phyloP scores from a whole-genome alignment of 1,284 basidiomycete species.

The Puccinia novopanici region DNA sequence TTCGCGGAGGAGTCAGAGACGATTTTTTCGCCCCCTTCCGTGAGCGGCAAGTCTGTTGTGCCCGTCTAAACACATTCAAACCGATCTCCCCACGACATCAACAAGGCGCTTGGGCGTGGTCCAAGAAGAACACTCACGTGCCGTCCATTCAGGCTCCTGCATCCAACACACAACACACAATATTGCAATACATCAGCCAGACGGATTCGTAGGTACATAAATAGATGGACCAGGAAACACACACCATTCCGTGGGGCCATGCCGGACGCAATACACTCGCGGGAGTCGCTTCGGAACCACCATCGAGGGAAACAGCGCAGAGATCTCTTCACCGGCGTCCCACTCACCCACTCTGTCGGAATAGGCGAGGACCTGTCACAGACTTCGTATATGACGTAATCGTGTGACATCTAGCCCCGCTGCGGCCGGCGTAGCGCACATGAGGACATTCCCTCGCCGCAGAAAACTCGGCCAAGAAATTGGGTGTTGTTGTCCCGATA shows the following conservation, averaged over 20 bases:
- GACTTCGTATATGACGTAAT: background rate
- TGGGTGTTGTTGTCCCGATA: too few species aligned
- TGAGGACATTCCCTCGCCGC: too few species aligned
- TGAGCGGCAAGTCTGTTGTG: conserved; percentile 80
- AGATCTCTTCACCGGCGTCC: too few species aligned
- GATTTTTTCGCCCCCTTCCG: conserved; percentile 73
- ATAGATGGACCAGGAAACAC: background rate
- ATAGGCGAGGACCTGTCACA: background rate
- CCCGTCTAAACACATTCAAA: conserved; percentile 71
- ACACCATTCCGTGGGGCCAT: conserved; percentile 44
- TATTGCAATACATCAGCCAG: background rate
- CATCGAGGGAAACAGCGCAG: background rate
- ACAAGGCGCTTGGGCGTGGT: background rate
- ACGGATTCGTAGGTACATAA: too few species aligned
- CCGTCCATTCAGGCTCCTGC: conserved; percentile 41
- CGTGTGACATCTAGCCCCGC: background rate
- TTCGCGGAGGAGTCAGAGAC: conserved; percentile 68
- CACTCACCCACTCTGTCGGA: background rate
- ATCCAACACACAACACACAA: background rate
- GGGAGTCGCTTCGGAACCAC: conserved; percentile 29
- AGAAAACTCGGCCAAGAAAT: too few species aligned
- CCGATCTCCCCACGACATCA: background rate
- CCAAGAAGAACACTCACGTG: conserved; percentile 24
- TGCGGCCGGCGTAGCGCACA: too few species aligned
- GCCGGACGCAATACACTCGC: conserved; percentile 36